Evolutionary conservation across 345 rosid species (phyloP), one percentile per base, ranked within the genome.

Genomic region (Hibiscus trionum): DNA sequence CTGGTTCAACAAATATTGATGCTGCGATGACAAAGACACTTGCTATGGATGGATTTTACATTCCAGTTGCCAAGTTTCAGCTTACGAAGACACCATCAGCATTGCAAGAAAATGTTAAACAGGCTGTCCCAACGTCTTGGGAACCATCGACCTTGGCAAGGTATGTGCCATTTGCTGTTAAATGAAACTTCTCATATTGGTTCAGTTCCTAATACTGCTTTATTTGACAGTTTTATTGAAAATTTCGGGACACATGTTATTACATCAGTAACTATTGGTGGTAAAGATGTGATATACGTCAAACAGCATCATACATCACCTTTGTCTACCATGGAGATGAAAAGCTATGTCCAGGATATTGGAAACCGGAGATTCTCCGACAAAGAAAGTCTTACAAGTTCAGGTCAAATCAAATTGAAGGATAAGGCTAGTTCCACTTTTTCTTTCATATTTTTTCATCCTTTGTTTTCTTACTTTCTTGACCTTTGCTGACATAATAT

Each of bases 171-270:
- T 47, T 74, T 57, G 14, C 9, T 65, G 71, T 70, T 24, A 29
- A 29, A 29, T 59, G 70, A 59, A 57, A 57, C 71, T 77, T 63
- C 26, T 21, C 37, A 2, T 63, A 29, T 55, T 35, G 47, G 56
- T 61, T 44, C 29, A 29, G 31, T n/a, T 49, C n/a, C 56, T 85
- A 73, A 82, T 66, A 33, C 7, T 59, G 52, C 33, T 68, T 50
- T 37, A 66, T 81, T 75, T 82, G 72, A 73, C 89, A 90, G 95
- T 69, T 90, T 90, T 66, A 86, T 90, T 71, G 90, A 86, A 82
- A 82, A 79, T 77, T 90, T 83, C 77, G 95, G 95, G 73, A 90
- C 95, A 0, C 95, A 88, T 80, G 80, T 88, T 55, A 82, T 87
- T 53, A 79, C 88, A 29, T 90, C 95, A 49, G 85, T 87, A 63